phyloP scores from a whole-genome alignment of 345 rosid species.

The Syzygium aromaticum region DNA sequence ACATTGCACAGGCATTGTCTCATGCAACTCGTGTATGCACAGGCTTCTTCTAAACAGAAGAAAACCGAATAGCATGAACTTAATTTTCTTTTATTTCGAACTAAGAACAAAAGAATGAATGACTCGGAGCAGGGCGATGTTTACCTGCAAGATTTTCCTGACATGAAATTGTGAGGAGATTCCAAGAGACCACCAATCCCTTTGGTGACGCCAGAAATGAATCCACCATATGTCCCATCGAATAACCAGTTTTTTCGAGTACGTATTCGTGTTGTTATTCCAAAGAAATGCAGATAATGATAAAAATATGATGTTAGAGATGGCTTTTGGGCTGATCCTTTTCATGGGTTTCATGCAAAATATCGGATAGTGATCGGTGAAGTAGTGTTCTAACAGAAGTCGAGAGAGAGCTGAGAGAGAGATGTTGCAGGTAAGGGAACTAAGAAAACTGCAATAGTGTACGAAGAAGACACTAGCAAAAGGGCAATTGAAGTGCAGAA shows the following conservation, averaged over 20 bases:
- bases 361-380: background rate
- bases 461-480: background rate
- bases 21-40: background rate
- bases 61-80: background rate
- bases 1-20: background rate
- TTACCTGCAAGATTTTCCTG: conserved; percentile 60
- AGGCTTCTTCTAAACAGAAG: background rate
- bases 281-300: background rate
- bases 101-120: background rate
- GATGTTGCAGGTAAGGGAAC: background rate
- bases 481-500: background rate
- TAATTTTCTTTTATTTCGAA: background rate
- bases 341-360: background rate
- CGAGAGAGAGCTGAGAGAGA: background rate
- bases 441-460: background rate
- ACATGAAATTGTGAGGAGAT: conserved; percentile 37
- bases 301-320: background rate
- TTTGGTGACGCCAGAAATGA: conserved; percentile 25
- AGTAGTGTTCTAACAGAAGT: background rate
- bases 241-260: background rate
- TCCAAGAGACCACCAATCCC: conserved; percentile 31
- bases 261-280: background rate
- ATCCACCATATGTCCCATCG: conserved; percentile 26
- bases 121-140: background rate
- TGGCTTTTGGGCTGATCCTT: background rate